These are phyloP conservation scores for Hypsizygus ulmarius DNA, from an alignment of 1,284 basidiomycete species.

Conservation along the genomic window DNA sequence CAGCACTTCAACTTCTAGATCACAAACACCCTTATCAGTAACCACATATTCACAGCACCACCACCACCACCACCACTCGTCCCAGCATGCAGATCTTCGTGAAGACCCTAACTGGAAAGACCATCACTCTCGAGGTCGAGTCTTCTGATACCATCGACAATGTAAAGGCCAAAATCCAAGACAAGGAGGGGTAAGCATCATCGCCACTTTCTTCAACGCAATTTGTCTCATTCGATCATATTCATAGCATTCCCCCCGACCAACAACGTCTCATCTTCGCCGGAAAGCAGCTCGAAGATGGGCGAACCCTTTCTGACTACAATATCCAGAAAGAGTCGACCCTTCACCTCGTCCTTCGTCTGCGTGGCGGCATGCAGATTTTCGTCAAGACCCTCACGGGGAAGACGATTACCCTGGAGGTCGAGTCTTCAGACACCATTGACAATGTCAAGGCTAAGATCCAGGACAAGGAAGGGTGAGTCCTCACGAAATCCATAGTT, in stretches of 20 bases:
- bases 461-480: constrained; percentile 64
- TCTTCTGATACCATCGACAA: constrained; percentile 34
- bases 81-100: constrained; percentile 78
- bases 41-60: neutral
- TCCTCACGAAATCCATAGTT: neutral
- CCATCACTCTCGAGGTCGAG: constrained; percentile 88
- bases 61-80: constrained; percentile 15
- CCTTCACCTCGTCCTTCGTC: constrained; percentile 59
- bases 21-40: neutral
- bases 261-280: constrained; percentile 39
- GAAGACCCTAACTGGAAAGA: constrained; percentile 85
- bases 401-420: constrained; percentile 92
- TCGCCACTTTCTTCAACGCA: neutral
- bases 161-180: constrained; percentile 77
- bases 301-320: constrained; percentile 37
- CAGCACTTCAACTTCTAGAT: neutral
- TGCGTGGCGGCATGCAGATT: constrained; percentile 91
- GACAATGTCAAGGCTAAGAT: constrained; percentile 84
- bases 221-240: neutral
- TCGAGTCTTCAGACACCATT: constrained; percentile 87
- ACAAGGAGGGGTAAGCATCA: constrained; percentile 61
- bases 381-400: constrained; percentile 90
- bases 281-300: constrained; percentile 38
- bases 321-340: constrained; percentile 41
- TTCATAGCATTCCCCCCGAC: constrained; percentile 33